Conservation (phyloP, 129 eudicot genomes). For the Daucus carota region DH1_v3.0 NC_030382.2:56256001-56256500, state of each 20-base stretch:
- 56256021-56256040: background rate
- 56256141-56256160: background rate
- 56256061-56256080: background rate
- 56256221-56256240: background rate
- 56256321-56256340: background rate
- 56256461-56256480: background rate
- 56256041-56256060: background rate
- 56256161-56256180: background rate
- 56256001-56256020: constrained; percentile 34
- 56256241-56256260: background rate
- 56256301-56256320: background rate
- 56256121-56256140: background rate
- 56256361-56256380: background rate
- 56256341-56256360: background rate
- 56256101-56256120: background rate
- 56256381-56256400: background rate
- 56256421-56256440: background rate
- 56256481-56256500: background rate
- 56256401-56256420: background rate
- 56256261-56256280: background rate
- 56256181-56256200: background rate
- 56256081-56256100: background rate
- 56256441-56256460: background rate
- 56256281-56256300: background rate
- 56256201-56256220: background rate